Percentiles rank a stretch among this genome's conserved stretches.
Conservation (phyloP, 2,329 filamentous ascomycete genomes). For the Epichloe gansuensis region DNA sequence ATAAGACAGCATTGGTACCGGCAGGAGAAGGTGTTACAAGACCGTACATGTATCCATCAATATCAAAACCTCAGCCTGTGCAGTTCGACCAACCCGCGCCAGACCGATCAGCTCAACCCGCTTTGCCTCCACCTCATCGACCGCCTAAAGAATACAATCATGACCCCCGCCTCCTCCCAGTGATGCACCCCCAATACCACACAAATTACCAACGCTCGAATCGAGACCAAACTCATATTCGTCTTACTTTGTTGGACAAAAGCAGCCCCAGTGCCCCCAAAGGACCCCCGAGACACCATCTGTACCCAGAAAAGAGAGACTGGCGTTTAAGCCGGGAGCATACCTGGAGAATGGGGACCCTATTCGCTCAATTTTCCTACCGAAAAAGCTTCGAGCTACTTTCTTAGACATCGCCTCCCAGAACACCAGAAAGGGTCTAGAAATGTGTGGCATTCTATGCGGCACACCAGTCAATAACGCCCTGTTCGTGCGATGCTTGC, state of each 20-base stretch:
- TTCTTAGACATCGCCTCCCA: constrained; percentile 64
- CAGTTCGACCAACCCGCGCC: constrained; percentile 24
- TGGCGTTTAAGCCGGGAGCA: constrained; percentile 62
- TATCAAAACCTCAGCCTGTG: constrained; percentile 38
- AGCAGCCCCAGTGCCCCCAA: constrained; percentile 19
- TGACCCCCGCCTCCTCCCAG: not conserved
- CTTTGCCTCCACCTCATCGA: constrained; percentile 19
- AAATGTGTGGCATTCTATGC: constrained; percentile 91
- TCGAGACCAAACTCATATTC: constrained; percentile 7
- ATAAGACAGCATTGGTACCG: constrained; percentile 11
- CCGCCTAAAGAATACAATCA: constrained; percentile 19
- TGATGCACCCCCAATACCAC: constrained; percentile 12
- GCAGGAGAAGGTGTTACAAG: constrained; percentile 14
- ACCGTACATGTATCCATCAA: constrained; percentile 44
- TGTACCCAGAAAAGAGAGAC: constrained; percentile 40
- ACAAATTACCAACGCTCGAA: constrained; percentile 14
- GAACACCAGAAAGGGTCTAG: constrained; percentile 73
- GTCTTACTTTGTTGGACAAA: not conserved
- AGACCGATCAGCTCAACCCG: constrained; percentile 7
- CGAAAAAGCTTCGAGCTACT: constrained; percentile 55
- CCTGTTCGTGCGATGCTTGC: constrained; percentile 74
- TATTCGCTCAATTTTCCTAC: constrained; percentile 79
- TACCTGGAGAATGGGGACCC: constrained; percentile 84
- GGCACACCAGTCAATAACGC: constrained; percentile 87
- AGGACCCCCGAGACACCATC: constrained; percentile 13